phyloP scores from a whole-genome alignment of 106 monocot species.

The Acorus calamus region DNA sequence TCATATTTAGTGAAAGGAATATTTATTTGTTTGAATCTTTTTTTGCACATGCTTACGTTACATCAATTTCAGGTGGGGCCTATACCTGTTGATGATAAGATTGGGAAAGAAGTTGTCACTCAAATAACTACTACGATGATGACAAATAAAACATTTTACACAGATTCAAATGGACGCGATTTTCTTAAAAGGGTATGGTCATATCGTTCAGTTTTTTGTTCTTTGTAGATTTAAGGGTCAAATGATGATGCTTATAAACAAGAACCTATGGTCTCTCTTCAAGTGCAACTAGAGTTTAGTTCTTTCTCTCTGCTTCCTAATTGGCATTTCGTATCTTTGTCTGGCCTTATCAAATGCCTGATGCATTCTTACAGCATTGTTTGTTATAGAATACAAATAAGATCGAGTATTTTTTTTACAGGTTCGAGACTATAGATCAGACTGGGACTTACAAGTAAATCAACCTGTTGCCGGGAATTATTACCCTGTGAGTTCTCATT shows the following conservation, averaged over 20 bases:
- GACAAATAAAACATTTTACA: slow-evolving; percentile 79
- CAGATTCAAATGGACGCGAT: slow-evolving; percentile 95
- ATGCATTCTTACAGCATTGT: not conserved
- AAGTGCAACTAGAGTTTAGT: too few species aligned
- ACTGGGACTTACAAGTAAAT: slow-evolving; percentile 79
- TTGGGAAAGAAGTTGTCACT: slow-evolving; percentile 75
- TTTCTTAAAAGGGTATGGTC: slow-evolving; percentile 79
- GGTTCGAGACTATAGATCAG: slow-evolving; percentile 92
- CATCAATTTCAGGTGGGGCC: slow-evolving; percentile 60
- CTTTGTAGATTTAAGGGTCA: not conserved
- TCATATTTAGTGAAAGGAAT: too few species aligned
- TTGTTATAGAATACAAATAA: not conserved
- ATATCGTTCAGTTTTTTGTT: not conserved
- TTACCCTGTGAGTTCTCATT: slow-evolving; percentile 72
- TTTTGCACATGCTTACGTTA: not conserved
- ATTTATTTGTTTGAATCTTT: not conserved
- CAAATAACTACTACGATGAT: slow-evolving; percentile 51
- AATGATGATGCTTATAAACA: too few species aligned
- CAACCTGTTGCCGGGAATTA: slow-evolving; percentile 98
- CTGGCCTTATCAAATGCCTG: not conserved
- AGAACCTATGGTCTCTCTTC: too few species aligned
- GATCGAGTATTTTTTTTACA: slow-evolving; percentile 13
- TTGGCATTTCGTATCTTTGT: not conserved
- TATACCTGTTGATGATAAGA: slow-evolving; percentile 62
- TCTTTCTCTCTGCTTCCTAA: not conserved